Evolutionary conservation across 2,329 filamentous ascomycete species (phyloP), one percentile per base, ranked within the genome.

Genomic region (Penicillium sp.): DNA sequence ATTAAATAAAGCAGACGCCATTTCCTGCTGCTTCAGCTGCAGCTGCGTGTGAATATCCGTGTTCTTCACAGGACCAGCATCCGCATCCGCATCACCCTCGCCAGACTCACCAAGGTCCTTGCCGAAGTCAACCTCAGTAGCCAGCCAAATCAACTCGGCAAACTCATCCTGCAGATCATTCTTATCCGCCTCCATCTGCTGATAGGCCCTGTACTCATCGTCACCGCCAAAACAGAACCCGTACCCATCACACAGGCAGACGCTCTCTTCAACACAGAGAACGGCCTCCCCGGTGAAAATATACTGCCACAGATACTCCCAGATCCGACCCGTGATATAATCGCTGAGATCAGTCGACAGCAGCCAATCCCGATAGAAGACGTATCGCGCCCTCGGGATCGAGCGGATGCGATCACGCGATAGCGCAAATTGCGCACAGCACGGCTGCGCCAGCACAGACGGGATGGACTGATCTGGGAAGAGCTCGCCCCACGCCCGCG

Each of bases 221-320:
- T 53, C 45, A 8, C 64, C 49, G 10, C 59, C 64, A 22, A 66
- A 62, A 39, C 86, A 88, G 9, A 83, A 71, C 1, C 86, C 85
- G 47, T 81, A 88, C 5, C 83, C 84, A 56, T 87, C 84, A 65
- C 86, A 88, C 57, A 85, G 85, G 70, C 86, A 88, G 0, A 81
- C 69, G 52, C 81, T 76, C 70, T 85, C 81, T 29, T 70, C 70
- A 3, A 77, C 76, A 53, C 79, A 82, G 42, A 75, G 63, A 24
- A 74, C 69, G 13, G 69, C 63, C 42, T 77, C 56, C 1, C 79
- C 81, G 0, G 83, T 82, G 65, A 86, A 87, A 13, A 87, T 77
- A 55, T 80, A 83, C 55, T 86, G 83, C 85, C 85, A 87, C 1
- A 86, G 70, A 64, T 87, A 86, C 66, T 87, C 85, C 75, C 83